A percentile compares a stretch with the other conserved stretches of the same genome.
These are phyloP conservation scores for Starmerella khaoyaiensis DNA, from an alignment of 805 yeast genomes.

Conservation along the genomic window DNA sequence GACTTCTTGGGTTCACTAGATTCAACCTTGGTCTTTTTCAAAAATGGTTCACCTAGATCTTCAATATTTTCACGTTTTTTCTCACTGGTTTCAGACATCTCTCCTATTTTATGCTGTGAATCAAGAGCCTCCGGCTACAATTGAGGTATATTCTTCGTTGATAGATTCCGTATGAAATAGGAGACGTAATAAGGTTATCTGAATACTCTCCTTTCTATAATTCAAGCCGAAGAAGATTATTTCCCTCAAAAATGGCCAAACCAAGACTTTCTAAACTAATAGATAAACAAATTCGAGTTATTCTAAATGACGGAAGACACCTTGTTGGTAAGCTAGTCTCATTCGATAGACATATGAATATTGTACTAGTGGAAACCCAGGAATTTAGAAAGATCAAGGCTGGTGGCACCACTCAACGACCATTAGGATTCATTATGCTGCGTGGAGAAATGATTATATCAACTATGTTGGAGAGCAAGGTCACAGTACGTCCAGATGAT, in stretches of 20 bases:
- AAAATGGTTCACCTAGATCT: constrained; percentile 3
- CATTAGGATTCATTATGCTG: constrained; percentile 66
- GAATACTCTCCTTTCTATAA: background rate
- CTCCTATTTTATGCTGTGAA: too few species aligned
- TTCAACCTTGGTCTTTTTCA: constrained; percentile 1
- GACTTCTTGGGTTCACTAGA: background rate
- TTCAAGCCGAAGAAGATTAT: background rate
- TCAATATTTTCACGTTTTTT: constrained; percentile 9
- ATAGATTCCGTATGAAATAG: too few species aligned
- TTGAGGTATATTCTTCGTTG: too few species aligned
- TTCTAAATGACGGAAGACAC: constrained; percentile 64
- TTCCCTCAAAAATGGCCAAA: constrained; percentile 2
- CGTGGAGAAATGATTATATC: constrained; percentile 82
- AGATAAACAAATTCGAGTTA: constrained; percentile 57
- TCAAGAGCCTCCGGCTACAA: too few species aligned
- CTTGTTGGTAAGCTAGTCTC: constrained; percentile 73
- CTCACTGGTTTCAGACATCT: constrained; percentile 5
- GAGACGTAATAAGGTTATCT: too few species aligned
- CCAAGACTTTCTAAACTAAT: constrained; percentile 47
- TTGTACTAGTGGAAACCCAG: constrained; percentile 72
- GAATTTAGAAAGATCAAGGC: constrained; percentile 67
- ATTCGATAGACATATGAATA: constrained; percentile 75
- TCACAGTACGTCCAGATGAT: constrained; percentile 27
- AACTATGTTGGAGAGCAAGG: constrained; percentile 46
- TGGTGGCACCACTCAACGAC: constrained; percentile 49